Evolutionary conservation across 1,284 basidiomycete genomes (phyloP), one percentile per base, ranked within the genome.

Genomic region (Irpex sp.): DNA sequence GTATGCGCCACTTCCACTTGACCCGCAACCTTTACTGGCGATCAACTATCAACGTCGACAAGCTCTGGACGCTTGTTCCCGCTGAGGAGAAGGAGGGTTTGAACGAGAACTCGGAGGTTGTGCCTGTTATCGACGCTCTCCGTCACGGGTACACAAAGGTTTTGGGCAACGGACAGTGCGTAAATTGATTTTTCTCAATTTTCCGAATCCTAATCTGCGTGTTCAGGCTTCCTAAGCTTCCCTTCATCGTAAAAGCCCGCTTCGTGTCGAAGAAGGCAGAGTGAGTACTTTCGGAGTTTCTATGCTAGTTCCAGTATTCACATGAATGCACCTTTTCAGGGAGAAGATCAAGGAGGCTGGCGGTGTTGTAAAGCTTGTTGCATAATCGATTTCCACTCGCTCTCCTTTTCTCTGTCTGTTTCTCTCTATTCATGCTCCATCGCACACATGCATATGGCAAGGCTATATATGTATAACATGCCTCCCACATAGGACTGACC

Each of bases 1-100:
- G 94, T 94, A 98, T 98, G 96, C 89, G 97, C 75, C 90, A 92
- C 82, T 99, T 92, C 94, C 97, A 99, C 81, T 80, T 95, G 68
- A 96, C 94, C 65, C 89, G 90, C 80, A 98, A 98, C 82, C 80
- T 85, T 72, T 84, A 88, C 81, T 95, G 92, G 94, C 86, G 90
- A 70, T 95, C 96, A 37, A 92, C 90, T 74, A 93, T 99, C 89
- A 99, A 99, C 85, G 86, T 97, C 77, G 95, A 97, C 87, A 96
- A 94, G 81, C 84, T 93, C 61, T 93, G 91, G 92, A 81, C 83
- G 64, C 85, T 93, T 72, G 88, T 94, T 49, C 91, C 92, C 46
- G 85, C 79, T 60, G 87, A 83, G 75, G 87, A 94, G 82, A 92
- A 90, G 84, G 79, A 87, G 79, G 86, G 82, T 35, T 73, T 93